Evolutionary conservation across 2,329 filamentous ascomycete genomes (phyloP).

Genomic region (Podosphaera aphanis): DNA sequence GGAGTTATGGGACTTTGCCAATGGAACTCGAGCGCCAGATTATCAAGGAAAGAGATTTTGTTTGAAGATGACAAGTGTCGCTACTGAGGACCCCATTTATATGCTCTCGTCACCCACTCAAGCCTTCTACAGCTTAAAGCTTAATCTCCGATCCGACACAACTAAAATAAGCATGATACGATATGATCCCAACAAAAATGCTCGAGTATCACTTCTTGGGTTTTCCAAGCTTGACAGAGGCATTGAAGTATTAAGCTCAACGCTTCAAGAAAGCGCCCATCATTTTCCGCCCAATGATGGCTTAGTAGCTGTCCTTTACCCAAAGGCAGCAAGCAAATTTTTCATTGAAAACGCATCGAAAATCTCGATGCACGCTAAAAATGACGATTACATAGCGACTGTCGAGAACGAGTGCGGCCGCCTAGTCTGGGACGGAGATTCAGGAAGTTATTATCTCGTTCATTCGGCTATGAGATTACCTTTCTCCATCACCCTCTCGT

Average conservation of each 20-base stretch:
- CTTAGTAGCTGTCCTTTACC: slow-evolving; percentile 45
- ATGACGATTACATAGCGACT: slow-evolving; percentile 32
- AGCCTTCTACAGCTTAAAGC: slow-evolving; percentile 42
- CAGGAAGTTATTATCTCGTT: slow-evolving; percentile 33
- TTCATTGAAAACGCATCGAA: slow-evolving; percentile 26
- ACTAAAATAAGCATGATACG: slow-evolving; percentile 35
- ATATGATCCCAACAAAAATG: slow-evolving; percentile 33
- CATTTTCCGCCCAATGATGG: slow-evolving; percentile 33
- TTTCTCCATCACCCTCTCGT: slow-evolving; percentile 35
- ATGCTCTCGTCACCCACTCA: slow-evolving; percentile 36
- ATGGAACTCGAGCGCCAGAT: slow-evolving; percentile 41
- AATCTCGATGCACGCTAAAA: slow-evolving; percentile 24
- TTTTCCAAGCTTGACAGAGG: slow-evolving; percentile 8
- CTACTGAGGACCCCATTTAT: slow-evolving; percentile 39
- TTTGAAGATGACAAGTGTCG: slow-evolving; percentile 27
- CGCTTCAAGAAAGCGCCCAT: slow-evolving; percentile 30
- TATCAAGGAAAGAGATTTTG: slow-evolving; percentile 36
- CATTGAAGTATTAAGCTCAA: slow-evolving; percentile 29
- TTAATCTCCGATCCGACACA: slow-evolving; percentile 39
- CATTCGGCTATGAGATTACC: slow-evolving; percentile 39
- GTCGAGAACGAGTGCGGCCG: slow-evolving; percentile 47
- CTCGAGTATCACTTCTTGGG: slow-evolving; percentile 1
- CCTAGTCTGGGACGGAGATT: slow-evolving; percentile 47
- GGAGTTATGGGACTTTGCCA: slow-evolving; percentile 43
- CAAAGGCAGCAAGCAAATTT: slow-evolving; percentile 36